Conservation (phyloP, 345 rosid species). For the Gossypium sturtianum region DNA sequence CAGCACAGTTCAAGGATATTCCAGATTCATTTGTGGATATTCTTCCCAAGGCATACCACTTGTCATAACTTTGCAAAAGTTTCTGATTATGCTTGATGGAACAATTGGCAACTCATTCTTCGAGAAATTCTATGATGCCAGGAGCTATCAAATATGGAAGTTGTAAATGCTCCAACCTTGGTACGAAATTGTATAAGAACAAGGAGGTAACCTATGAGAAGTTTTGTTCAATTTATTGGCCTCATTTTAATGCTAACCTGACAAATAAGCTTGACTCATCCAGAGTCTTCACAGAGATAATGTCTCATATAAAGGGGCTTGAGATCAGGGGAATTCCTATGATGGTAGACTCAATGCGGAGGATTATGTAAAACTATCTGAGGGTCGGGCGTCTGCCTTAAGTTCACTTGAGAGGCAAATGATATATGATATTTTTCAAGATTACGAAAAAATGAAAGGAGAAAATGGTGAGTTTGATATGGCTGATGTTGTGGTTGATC, state of each 20-base stretch:
- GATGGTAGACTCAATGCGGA: slow-evolving; percentile 29
- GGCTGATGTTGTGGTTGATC: slow-evolving; percentile 53
- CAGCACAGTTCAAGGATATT: slow-evolving; percentile 32
- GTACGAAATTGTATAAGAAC: slow-evolving; percentile 30
- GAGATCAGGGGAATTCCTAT: slow-evolving; percentile 16
- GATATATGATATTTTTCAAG: slow-evolving; percentile 36
- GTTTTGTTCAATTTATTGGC: slow-evolving; percentile 48
- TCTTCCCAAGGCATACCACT: slow-evolving; percentile 31
- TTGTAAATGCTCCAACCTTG: slow-evolving; percentile 19
- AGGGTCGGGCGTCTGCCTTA: slow-evolving; percentile 32
- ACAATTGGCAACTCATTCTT: slow-evolving; percentile 44
- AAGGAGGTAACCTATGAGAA: slow-evolving; percentile 44
- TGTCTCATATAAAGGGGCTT: slow-evolving; percentile 46
- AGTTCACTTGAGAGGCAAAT: slow-evolving; percentile 20
- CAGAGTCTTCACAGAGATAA: slow-evolving; percentile 46
- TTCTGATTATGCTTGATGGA: slow-evolving; percentile 59
- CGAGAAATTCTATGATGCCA: slow-evolving; percentile 31
- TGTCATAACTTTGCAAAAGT: slow-evolving; percentile 46
- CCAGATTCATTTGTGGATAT: slow-evolving; percentile 39
- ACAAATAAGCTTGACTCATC: slow-evolving; percentile 41
- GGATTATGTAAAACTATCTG: slow-evolving; percentile 32
- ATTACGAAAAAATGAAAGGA: slow-evolving; percentile 41
- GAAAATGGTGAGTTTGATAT: slow-evolving; percentile 42
- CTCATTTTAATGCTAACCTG: slow-evolving; percentile 30
- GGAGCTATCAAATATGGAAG: slow-evolving; percentile 18